Evolutionary conservation across 768 basidiomycete genomes (phyloP).

Genomic region (Leucogyrophana mollusca): DNA sequence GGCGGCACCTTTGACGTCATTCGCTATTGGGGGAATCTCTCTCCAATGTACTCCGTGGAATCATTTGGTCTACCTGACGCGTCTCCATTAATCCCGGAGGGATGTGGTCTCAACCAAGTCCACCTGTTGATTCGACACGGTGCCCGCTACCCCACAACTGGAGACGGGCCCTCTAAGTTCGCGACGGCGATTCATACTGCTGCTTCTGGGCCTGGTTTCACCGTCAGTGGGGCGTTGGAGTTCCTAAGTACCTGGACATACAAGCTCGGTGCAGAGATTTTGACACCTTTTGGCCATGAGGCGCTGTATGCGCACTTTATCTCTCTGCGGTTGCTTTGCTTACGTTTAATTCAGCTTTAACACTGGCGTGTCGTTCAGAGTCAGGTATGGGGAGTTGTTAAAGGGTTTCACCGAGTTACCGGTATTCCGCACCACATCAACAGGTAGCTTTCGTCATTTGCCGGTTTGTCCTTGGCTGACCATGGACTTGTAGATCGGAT

Average conservation of each 20-base stretch:
- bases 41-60: conserved; percentile 50
- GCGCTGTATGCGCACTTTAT: conserved; percentile 34
- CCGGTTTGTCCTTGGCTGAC: not conserved
- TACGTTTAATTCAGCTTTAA: conserved; percentile 27
- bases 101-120: conserved; percentile 46
- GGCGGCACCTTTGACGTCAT: conserved; percentile 41
- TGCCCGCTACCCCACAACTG: conserved; percentile 41
- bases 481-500: conserved; percentile 24
- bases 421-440: conserved; percentile 47
- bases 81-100: conserved; percentile 43
- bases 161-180: conserved; percentile 21
- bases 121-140: conserved; percentile 41
- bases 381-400: conserved; percentile 48
- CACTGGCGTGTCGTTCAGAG: conserved; percentile 41
- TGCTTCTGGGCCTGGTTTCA: conserved; percentile 25
- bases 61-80: conserved; percentile 49
- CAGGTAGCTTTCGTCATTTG: conserved; percentile 25
- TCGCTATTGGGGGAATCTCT: conserved; percentile 46
- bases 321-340: too few relatives aligned
- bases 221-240: conserved; percentile 33
- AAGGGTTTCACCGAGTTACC: conserved; percentile 41
- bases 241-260: conserved; percentile 50
- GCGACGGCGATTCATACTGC: conserved; percentile 21
- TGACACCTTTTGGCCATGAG: conserved; percentile 47
- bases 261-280: conserved; percentile 43